Evolutionary conservation across 1,139 yeast species (phyloP).

Genomic region (Blastobotrys buckinghamii): DNA sequence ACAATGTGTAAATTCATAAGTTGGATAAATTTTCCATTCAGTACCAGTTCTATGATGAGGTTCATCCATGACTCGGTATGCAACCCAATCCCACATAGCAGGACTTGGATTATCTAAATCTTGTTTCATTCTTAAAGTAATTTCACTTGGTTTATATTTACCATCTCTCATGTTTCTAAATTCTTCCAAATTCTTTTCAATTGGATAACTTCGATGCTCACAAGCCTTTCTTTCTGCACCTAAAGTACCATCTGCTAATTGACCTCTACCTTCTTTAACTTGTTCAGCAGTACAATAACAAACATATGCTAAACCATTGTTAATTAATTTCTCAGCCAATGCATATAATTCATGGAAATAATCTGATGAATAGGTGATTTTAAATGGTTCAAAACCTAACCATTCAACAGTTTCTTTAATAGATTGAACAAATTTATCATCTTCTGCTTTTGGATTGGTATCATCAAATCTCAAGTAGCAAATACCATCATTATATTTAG

Average conservation of each 20-base stretch:
- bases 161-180: conserved; percentile 94
- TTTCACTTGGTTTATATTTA: conserved; percentile 80
- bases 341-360: conserved; percentile 85
- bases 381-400: conserved; percentile 93
- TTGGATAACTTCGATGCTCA: conserved; percentile 60
- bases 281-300: conserved; percentile 93
- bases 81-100: conserved; percentile 99
- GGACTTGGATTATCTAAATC: conserved; percentile 89
- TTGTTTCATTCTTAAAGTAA: conserved; percentile 95
- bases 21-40: conserved; percentile 97
- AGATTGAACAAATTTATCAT: conserved; percentile 80
- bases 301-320: conserved; percentile 71
- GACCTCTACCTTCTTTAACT: conserved; percentile 84
- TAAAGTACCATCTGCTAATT: conserved; percentile 82
- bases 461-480: conserved; percentile 95
- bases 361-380: conserved; percentile 92
- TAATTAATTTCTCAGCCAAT: conserved; percentile 75
- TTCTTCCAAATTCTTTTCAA: conserved; percentile 69
- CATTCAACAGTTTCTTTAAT: conserved; percentile 81
- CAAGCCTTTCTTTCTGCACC: conserved; percentile 91
- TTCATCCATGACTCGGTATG: conserved; percentile 91
- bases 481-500: conserved; percentile 74
- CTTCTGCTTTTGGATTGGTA: conserved; percentile 98
- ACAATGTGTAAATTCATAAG: conserved; percentile 98
- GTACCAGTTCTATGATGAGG: conserved; percentile 95